These are phyloP conservation scores for Fistulina hepatica DNA, from an alignment of 1,284 basidiomycete species.

Conservation along the genomic window DNA sequence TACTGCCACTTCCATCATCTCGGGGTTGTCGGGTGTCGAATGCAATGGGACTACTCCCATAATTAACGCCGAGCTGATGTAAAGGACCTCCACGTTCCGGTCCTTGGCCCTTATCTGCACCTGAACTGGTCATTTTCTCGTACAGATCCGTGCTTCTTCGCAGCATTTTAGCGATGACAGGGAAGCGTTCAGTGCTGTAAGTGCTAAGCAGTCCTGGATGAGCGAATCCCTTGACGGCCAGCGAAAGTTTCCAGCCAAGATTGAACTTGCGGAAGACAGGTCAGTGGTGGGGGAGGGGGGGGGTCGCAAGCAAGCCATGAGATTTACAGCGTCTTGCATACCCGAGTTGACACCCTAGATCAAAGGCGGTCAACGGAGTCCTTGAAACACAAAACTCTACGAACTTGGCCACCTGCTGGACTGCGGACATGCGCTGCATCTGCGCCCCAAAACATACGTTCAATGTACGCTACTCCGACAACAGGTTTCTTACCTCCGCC, in stretches of 20 bases:
- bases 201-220: slow-evolving; percentile 4
- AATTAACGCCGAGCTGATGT: slow-evolving; percentile 35
- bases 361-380: too few relatives aligned
- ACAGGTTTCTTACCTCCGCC: slow-evolving; percentile 7
- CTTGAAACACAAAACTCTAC: too few relatives aligned
- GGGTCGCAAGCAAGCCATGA: too few relatives aligned
- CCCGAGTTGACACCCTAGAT: too few relatives aligned
- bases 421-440: background rate
- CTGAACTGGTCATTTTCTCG: background rate
- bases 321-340: too few relatives aligned
- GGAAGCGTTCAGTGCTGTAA: slow-evolving; percentile 7
- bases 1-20: background rate
- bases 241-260: slow-evolving; percentile 8
- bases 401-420: background rate
- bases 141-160: too few relatives aligned
- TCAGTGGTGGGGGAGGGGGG: too few relatives aligned
- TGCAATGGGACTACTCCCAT: slow-evolving; percentile 35
- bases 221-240: slow-evolving; percentile 1
- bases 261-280: too few relatives aligned
- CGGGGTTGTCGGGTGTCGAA: slow-evolving; percentile 24
- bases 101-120: background rate
- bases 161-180: slow-evolving; percentile 9
- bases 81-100: slow-evolving; percentile 21
- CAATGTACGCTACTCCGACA: background rate
- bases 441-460: background rate